Percentiles rank a stretch among this genome's conserved stretches.
Conservation (phyloP, 371 early-diverging fungal genomes). For the Mucor piriformis region DNA sequence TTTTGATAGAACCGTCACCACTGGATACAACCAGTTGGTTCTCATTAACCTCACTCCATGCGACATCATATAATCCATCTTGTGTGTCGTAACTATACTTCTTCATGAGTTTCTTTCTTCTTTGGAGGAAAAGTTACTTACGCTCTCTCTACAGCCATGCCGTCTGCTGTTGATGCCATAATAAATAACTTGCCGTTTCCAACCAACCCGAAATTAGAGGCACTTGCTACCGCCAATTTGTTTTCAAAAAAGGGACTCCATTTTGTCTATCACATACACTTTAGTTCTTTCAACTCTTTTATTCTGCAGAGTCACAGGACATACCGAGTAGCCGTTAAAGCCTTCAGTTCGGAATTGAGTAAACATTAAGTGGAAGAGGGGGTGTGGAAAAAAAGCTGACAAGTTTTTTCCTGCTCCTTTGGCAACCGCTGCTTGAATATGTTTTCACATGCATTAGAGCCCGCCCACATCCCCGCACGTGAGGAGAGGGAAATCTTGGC, state of each 20-base stretch:
- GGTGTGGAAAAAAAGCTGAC: conserved; percentile 19
- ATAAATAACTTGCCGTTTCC: conserved; percentile 91
- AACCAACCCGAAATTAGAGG: conserved; percentile 94
- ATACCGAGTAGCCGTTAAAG: conserved; percentile 70
- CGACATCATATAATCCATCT: conserved; percentile 91
- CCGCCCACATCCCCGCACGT: too few relatives aligned
- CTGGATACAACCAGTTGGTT: conserved; percentile 88
- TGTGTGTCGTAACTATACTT: conserved; percentile 87
- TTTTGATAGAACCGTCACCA: conserved; percentile 93
- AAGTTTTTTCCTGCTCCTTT: conserved; percentile 1
- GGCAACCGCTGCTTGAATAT: not conserved
- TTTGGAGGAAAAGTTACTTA: conserved; percentile 36
- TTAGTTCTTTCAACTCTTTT: not conserved
- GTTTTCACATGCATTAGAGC: too few relatives aligned
- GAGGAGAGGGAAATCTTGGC: too few relatives aligned
- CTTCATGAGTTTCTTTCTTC: not conserved
- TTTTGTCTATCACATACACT: conserved; percentile 57
- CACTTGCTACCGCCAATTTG: conserved; percentile 84
- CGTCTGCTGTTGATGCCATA: conserved; percentile 51
- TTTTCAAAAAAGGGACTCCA: conserved; percentile 94
- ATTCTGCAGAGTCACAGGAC: not conserved
- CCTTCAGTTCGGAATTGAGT: conserved; percentile 63
- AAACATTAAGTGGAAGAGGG: conserved; percentile 44
- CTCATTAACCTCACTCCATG: conserved; percentile 95
- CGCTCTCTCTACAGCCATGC: conserved; percentile 68